These are phyloP conservation scores for Athelia psychrophila DNA, from an alignment of 1,284 basidiomycete species.

Conservation along the genomic window DNA sequence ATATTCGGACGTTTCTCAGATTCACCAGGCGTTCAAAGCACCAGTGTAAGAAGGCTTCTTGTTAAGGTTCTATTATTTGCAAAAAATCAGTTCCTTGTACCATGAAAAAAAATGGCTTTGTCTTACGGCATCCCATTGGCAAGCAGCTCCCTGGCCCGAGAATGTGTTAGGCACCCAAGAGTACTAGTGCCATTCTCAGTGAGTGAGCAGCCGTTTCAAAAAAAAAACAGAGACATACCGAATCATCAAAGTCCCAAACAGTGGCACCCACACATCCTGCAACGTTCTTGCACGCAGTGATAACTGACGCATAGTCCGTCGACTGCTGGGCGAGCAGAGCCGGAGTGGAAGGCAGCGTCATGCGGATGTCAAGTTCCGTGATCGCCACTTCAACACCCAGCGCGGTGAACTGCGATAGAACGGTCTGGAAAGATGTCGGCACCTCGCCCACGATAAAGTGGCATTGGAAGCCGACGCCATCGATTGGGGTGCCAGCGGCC, in stretches of 20 bases:
- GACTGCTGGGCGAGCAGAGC: slow-evolving; percentile 47
- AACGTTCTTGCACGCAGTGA: slow-evolving; percentile 41
- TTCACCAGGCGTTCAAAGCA: too few species aligned
- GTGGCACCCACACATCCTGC: slow-evolving; percentile 43
- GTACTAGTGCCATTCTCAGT: slow-evolving; percentile 19
- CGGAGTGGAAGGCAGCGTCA: slow-evolving; percentile 46
- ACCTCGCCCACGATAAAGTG: slow-evolving; percentile 51
- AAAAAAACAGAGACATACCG: too few species aligned
- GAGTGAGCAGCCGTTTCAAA: too few species aligned
- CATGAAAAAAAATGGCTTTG: background rate
- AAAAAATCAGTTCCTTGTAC: background rate
- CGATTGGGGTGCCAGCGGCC: slow-evolving; percentile 39
- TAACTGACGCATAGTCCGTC: slow-evolving; percentile 43
- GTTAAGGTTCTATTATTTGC: slow-evolving; percentile 9
- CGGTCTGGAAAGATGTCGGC: slow-evolving; percentile 34
- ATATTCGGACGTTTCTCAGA: too few species aligned
- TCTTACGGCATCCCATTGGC: slow-evolving; percentile 17
- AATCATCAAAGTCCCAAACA: slow-evolving; percentile 48
- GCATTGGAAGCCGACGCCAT: slow-evolving; percentile 47
- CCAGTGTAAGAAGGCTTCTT: slow-evolving; percentile 17
- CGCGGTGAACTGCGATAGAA: slow-evolving; percentile 42
- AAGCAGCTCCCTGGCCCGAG: slow-evolving; percentile 17
- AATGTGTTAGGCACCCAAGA: slow-evolving; percentile 20
- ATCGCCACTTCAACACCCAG: slow-evolving; percentile 54
- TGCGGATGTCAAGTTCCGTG: slow-evolving; percentile 54